These are phyloP conservation scores for Orbilia blumenaviensis DNA, from an alignment of 2,329 filamentous ascomycete species.

Conservation along the genomic window DNA sequence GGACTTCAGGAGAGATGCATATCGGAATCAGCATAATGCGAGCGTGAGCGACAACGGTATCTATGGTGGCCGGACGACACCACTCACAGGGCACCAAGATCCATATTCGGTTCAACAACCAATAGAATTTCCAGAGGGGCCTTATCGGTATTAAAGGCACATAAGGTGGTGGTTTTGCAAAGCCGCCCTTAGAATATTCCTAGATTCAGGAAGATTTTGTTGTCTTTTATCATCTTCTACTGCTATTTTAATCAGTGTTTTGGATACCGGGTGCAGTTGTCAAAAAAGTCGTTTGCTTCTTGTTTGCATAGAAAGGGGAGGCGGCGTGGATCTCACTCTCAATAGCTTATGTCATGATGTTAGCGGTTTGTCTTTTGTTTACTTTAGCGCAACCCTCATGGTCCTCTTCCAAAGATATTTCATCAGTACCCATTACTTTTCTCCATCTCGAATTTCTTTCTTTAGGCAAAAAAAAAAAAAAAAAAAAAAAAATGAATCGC, in stretches of 20 bases:
- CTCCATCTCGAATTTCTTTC: neutral
- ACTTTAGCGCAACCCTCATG: neutral
- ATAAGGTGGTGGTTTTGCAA: neutral
- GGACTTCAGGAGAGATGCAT: slow-evolving; percentile 44
- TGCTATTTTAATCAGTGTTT: neutral
- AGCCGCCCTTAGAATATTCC: neutral
- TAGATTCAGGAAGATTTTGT: neutral
- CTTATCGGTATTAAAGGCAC: slow-evolving; percentile 41
- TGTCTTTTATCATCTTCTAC: neutral
- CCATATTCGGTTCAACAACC: slow-evolving; percentile 48
- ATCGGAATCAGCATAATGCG: slow-evolving; percentile 45
- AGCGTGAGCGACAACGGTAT: slow-evolving; percentile 26
- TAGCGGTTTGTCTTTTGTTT: slow-evolving; percentile 15
- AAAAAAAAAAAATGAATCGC: neutral
- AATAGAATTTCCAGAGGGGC: slow-evolving; percentile 44
- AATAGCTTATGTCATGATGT: slow-evolving; percentile 2
- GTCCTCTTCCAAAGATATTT: neutral
- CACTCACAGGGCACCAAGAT: slow-evolving; percentile 45
- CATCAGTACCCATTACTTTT: neutral
- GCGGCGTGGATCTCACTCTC: slow-evolving; percentile 4
- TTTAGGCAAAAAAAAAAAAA: neutral
- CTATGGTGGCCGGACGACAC: slow-evolving; percentile 39
- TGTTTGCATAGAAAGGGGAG: slow-evolving; percentile 8
- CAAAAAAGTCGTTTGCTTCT: neutral
- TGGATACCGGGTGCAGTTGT: slow-evolving; percentile 1